These are phyloP conservation scores for Fusarium cyanostomum DNA, from an alignment of 2,329 filamentous ascomycete genomes.

Conservation along the genomic window DNA sequence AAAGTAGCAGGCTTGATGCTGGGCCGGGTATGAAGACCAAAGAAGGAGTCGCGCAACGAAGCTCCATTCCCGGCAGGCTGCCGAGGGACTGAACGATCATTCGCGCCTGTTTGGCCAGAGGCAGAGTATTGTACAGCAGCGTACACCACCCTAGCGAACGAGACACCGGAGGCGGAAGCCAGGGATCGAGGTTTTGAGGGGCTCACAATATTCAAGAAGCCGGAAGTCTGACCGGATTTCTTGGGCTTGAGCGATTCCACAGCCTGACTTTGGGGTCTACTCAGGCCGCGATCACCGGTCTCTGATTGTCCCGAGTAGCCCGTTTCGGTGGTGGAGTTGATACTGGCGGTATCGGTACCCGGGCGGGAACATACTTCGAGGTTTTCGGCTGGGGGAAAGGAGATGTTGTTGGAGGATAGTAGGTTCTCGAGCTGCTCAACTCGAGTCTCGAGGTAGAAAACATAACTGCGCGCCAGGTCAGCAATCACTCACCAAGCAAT, in stretches of 20 bases:
- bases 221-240: constrained; percentile 47
- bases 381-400: constrained; percentile 75
- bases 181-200: constrained; percentile 82
- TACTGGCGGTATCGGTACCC: constrained; percentile 49
- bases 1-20: constrained; percentile 87
- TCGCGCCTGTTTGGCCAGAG: constrained; percentile 65
- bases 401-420: constrained; percentile 73
- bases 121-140: constrained; percentile 84
- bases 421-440: constrained; percentile 84
- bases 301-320: constrained; percentile 49
- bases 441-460: constrained; percentile 91
- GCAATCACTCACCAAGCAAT: constrained; percentile 12
- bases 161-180: constrained; percentile 88
- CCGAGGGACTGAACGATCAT: constrained; percentile 40
- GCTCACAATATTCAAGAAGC: constrained; percentile 79
- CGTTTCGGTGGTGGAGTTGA: constrained; percentile 47
- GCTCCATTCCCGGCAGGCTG: constrained; percentile 62
- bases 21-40: constrained; percentile 91
- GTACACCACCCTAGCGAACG: constrained; percentile 93
- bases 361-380: constrained; percentile 72
- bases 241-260: constrained; percentile 49
- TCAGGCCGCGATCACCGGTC: constrained; percentile 34
- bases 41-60: constrained; percentile 95
- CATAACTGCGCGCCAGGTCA: constrained; percentile 69
- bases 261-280: constrained; percentile 44